phyloP scores from a whole-genome alignment of 495 filamentous ascomycete species.

The Aspergillus biplanus region DNA sequence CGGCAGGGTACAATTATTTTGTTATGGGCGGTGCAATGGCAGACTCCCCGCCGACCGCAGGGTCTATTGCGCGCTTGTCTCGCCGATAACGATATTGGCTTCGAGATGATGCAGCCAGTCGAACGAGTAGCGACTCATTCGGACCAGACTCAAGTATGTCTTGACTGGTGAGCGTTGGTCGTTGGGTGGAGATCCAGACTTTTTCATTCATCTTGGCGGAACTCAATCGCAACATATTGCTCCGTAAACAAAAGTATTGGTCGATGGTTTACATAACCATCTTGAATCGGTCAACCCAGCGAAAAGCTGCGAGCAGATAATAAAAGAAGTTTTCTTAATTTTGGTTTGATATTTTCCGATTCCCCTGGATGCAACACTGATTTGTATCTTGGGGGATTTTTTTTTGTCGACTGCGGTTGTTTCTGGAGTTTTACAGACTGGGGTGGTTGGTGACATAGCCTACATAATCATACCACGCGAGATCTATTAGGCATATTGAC shows the following conservation, averaged over 20 bases:
- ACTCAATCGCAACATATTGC: no score
- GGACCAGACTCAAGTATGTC: no score
- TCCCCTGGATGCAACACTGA: slow-evolving; percentile 34
- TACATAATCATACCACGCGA: slow-evolving; percentile 14
- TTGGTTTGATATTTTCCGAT: slow-evolving; percentile 30
- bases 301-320: slow-evolving; percentile 4
- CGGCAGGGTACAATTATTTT: neutral
- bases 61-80: no score
- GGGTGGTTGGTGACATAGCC: slow-evolving; percentile 20
- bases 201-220: no score
- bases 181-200: no score
- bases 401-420: slow-evolving; percentile 12
- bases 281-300: neutral
- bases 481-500: slow-evolving; percentile 16
- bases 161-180: no score
- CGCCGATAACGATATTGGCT: no score
- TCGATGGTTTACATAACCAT: no score
- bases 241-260: neutral
- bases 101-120: no score
- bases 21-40: neutral
- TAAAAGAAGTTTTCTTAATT: slow-evolving; percentile 7
- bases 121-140: no score
- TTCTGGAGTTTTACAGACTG: slow-evolving; percentile 33
- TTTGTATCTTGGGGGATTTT: slow-evolving; percentile 15
- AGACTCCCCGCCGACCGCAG: neutral